Conservation (phyloP, 331 rosid species). For the Pyracantha coccinea region DNA sequence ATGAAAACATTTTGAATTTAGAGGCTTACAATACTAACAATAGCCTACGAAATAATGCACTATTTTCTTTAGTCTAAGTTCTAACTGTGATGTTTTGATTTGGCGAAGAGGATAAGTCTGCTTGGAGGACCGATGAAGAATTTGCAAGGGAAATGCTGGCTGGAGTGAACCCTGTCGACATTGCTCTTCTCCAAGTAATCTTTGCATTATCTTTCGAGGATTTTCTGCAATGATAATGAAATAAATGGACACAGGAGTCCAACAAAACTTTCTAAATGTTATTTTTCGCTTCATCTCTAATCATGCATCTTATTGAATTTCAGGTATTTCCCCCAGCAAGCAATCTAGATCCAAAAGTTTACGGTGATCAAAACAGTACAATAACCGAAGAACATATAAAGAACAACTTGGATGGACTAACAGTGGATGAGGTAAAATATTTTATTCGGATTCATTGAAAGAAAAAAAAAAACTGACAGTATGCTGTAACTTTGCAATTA, state of each 20-base stretch:
- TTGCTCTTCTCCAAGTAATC: conserved; percentile 49
- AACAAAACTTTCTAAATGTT: no score
- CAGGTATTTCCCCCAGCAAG: conserved; percentile 72
- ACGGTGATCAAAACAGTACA: conserved; percentile 64
- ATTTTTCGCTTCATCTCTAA: neutral
- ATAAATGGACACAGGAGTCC: neutral
- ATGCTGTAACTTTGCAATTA: neutral
- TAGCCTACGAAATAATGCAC: neutral
- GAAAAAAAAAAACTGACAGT: neutral
- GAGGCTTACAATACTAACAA: neutral
- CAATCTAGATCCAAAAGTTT: conserved; percentile 44
- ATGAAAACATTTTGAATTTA: neutral
- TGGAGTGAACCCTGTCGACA: conserved; percentile 58
- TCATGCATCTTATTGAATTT: conserved; percentile 5
- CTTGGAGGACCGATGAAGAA: conserved; percentile 80
- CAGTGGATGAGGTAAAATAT: conserved; percentile 39
- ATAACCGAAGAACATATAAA: conserved; percentile 39
- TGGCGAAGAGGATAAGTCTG: conserved; percentile 52
- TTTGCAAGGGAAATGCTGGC: conserved; percentile 79
- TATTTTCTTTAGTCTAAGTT: neutral
- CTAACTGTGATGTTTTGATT: conserved; percentile 7
- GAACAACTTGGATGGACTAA: conserved; percentile 38
- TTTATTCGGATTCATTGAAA: neutral
- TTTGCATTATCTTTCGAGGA: neutral
- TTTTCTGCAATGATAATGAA: neutral